Conservation (phyloP, 2,329 filamentous ascomycete genomes). For the Gaeumannomyces sp. region DNA sequence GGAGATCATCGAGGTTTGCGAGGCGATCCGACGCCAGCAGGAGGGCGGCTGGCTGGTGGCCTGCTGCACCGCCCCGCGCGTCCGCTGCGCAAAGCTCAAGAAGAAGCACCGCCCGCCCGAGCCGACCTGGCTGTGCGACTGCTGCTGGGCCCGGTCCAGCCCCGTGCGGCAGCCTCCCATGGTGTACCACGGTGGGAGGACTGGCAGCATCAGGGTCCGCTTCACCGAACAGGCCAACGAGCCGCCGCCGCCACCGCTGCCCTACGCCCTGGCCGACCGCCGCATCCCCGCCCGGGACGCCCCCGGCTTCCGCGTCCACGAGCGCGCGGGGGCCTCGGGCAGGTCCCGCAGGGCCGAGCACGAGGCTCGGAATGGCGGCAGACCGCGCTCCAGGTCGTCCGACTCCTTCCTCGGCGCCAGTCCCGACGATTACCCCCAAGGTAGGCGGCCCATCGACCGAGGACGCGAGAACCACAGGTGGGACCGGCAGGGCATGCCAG, state of each 20-base stretch:
- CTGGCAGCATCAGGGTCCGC: too few species aligned
- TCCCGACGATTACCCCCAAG: too few species aligned
- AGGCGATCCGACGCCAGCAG: not conserved
- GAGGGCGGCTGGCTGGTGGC: not conserved
- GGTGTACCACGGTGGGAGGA: too few species aligned
- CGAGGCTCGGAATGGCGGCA: too few species aligned
- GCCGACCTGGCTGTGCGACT: not conserved
- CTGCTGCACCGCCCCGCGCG: not conserved
- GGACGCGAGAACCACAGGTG: too few species aligned
- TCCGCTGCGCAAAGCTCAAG: not conserved
- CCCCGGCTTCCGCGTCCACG: not conserved
- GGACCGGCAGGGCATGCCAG: too few species aligned
- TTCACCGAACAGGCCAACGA: too few species aligned
- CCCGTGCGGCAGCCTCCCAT: not conserved
- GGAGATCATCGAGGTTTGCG: not conserved
- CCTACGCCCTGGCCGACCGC: not conserved
- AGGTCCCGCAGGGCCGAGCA: not conserved
- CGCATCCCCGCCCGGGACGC: not conserved
- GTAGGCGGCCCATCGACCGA: too few species aligned
- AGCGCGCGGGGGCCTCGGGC: not conserved
- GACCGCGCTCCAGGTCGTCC: too few species aligned
- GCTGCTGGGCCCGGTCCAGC: too few species aligned
- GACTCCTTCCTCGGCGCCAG: too few species aligned
- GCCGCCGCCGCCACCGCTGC: too few species aligned
- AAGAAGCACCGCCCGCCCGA: not conserved